Conservation (phyloP, 2,329 filamentous ascomycete species). For the Talaromyces sp. region DNA sequence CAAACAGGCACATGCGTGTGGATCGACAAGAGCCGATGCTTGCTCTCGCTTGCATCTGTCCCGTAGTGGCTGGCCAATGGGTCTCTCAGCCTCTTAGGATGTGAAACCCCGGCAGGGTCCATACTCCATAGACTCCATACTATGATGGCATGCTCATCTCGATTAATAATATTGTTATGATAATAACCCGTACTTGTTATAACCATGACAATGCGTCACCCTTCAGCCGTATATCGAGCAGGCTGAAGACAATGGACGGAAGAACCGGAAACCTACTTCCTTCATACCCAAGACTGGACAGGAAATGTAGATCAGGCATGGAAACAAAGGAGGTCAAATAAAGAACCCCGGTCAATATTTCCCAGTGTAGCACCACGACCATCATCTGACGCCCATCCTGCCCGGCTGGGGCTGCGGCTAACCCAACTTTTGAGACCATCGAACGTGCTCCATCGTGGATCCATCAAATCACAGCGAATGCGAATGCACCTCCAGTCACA, state of each 20-base stretch:
- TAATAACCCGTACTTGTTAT: not conserved
- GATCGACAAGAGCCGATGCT: not conserved
- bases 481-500: not conserved
- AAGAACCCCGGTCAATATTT: not conserved
- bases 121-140: not conserved
- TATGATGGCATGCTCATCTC: not conserved
- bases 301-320: not conserved
- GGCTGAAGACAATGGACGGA: not conserved
- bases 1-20: not conserved
- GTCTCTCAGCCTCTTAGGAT: too few species aligned
- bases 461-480: not conserved
- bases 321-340: not conserved
- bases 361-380: not conserved
- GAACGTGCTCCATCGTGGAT: not conserved
- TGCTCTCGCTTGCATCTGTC: not conserved
- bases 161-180: not conserved
- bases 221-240: not conserved
- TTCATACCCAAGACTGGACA: not conserved
- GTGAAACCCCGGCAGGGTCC: not conserved
- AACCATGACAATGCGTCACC: not conserved
- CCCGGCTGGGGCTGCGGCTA: not conserved
- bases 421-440: not conserved
- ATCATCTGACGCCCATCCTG: conserved; percentile 2
- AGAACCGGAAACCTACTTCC: not conserved
- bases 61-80: not conserved